Conservation (phyloP, 768 basidiomycete genomes). For the Mycena indigotica region DNA sequence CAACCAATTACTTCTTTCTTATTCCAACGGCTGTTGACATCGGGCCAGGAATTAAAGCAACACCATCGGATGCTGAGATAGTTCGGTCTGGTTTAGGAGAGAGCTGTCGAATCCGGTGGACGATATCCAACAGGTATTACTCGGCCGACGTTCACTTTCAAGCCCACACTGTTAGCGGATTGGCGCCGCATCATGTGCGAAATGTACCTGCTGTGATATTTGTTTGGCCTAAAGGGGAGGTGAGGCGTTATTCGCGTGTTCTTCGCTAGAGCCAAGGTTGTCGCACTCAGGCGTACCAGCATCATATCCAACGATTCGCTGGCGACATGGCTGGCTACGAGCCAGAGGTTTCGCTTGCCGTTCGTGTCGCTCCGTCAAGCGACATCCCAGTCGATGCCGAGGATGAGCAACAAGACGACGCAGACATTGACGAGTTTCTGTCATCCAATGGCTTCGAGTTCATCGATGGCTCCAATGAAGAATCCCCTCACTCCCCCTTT, state of each 20-base stretch:
- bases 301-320: constrained; percentile 54
- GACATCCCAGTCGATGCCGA: constrained; percentile 26
- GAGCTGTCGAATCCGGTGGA: constrained; percentile 60
- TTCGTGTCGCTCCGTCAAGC: constrained; percentile 46
- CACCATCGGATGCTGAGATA: constrained; percentile 2
- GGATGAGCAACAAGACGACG: constrained; percentile 45
- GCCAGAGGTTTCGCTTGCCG: constrained; percentile 73
- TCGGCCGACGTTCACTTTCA: constrained; percentile 74
- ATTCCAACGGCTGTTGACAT: not conserved
- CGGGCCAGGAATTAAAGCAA: constrained; percentile 15
- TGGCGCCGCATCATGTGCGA: constrained; percentile 42
- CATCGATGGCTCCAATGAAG: constrained; percentile 52
- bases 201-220: constrained; percentile 73
- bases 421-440: constrained; percentile 65
- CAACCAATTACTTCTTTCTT: not conserved
- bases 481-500: not conserved
- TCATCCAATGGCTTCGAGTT: constrained; percentile 78
- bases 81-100: constrained; percentile 22
- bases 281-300: constrained; percentile 55
- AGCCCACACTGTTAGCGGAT: constrained; percentile 47
- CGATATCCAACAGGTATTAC: constrained; percentile 81
- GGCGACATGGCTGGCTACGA: constrained; percentile 52
- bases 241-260: constrained; percentile 32
- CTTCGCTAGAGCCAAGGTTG: not conserved
- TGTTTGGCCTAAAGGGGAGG: constrained; percentile 71